These are phyloP conservation scores for Alternaria gaisen DNA, from an alignment of 2,329 filamentous ascomycete species.

Conservation along the genomic window DNA sequence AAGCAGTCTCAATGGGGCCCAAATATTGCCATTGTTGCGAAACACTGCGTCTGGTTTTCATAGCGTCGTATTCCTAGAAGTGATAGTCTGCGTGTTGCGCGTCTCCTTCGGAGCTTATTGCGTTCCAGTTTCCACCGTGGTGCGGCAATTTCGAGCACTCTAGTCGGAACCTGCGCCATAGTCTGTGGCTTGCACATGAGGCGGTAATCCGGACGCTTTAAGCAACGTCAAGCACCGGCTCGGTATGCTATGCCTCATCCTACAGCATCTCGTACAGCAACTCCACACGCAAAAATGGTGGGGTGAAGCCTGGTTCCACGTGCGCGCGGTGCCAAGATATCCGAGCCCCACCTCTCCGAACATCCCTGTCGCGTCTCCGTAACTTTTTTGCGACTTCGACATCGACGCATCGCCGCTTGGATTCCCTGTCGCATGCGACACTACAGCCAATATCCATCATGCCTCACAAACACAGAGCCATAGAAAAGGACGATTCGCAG, in stretches of 20 bases:
- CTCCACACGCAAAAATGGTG: slow-evolving; percentile 2
- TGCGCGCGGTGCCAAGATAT: slow-evolving; percentile 1
- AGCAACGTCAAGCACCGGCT: slow-evolving; percentile 1
- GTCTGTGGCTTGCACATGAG: background rate
- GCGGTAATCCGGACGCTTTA: background rate
- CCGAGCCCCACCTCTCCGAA: slow-evolving; percentile 5
- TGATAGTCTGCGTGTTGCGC: background rate
- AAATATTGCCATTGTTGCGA: background rate
- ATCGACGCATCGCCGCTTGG: background rate
- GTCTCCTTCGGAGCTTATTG: background rate
- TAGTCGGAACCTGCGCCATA: background rate
- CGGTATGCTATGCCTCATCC: background rate
- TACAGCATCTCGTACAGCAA: background rate
- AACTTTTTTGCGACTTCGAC: slow-evolving; percentile 21
- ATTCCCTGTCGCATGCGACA: background rate
- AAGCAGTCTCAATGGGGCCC: background rate
- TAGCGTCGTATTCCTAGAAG: background rate
- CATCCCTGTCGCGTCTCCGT: slow-evolving; percentile 14
- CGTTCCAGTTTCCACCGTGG: background rate
- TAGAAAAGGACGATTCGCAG: slow-evolving; percentile 54
- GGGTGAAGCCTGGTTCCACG: slow-evolving; percentile 8
- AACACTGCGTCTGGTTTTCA: background rate
- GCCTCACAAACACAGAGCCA: slow-evolving; percentile 88
- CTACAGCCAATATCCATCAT: slow-evolving; percentile 56
- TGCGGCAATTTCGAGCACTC: background rate